A percentile compares a stretch with the other conserved stretches of the same genome.
Conservation (phyloP, 345 rosid species). For the Acer yangbiense region DNA sequence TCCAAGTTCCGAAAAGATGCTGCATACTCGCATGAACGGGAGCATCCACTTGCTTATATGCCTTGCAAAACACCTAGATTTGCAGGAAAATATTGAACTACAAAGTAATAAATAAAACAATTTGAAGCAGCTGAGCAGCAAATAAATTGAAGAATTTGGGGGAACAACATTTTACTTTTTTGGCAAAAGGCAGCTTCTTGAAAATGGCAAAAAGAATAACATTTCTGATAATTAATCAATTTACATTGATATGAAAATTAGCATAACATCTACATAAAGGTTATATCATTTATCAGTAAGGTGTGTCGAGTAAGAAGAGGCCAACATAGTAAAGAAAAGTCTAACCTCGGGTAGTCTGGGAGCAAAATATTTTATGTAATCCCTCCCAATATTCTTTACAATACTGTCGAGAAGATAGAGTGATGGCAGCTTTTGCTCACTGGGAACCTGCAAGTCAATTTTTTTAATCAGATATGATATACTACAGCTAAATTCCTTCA, state of each 20-base stretch:
- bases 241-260: background rate
- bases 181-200: slow-evolving; percentile 1
- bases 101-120: slow-evolving; percentile 6
- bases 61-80: slow-evolving; percentile 84
- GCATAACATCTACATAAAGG: background rate
- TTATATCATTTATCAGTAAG: slow-evolving; percentile 3
- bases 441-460: slow-evolving; percentile 85
- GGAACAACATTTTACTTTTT: background rate
- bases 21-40: slow-evolving; percentile 79
- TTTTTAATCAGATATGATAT: slow-evolving; percentile 44
- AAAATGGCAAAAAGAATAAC: background rate
- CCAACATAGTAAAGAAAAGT: slow-evolving; percentile 26
- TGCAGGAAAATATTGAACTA: slow-evolving; percentile 14
- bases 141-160: background rate
- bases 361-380: slow-evolving; percentile 87
- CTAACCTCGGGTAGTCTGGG: slow-evolving; percentile 84
- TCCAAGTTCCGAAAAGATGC: slow-evolving; percentile 99
- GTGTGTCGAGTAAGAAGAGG: background rate
- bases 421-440: slow-evolving; percentile 97
- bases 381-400: slow-evolving; percentile 95
- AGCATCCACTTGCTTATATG: slow-evolving; percentile 86
- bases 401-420: slow-evolving; percentile 98
- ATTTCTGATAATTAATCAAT: background rate
- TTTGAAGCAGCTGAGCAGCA: slow-evolving; percentile 3
- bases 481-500: slow-evolving; percentile 4